Conservation (phyloP, 257 asterid genomes). For the Solanum megistacrolobum region DNA sequence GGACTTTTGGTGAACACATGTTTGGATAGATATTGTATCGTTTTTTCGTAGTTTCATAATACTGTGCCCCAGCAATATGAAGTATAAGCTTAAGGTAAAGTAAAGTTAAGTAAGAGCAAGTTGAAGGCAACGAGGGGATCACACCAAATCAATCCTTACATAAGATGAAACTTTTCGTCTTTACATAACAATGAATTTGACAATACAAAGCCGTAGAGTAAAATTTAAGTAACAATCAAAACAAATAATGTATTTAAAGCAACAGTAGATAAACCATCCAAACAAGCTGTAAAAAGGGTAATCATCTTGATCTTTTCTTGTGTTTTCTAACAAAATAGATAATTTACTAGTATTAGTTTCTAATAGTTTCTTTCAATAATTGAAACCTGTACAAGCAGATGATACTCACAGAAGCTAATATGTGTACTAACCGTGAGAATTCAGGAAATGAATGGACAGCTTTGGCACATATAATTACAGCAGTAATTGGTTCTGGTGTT, state of each 20-base stretch:
- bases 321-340: background rate
- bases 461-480: conserved; percentile 67
- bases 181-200: background rate
- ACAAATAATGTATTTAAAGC: background rate
- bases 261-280: background rate
- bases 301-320: background rate
- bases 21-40: background rate
- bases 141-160: background rate
- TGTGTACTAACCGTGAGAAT: background rate
- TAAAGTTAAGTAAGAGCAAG: background rate
- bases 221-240: background rate
- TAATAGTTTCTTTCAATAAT: background rate
- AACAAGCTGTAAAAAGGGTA: background rate
- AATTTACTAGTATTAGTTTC: background rate
- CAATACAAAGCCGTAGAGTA: background rate
- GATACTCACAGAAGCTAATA: background rate
- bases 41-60: background rate
- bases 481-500: conserved; percentile 72
- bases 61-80: background rate
- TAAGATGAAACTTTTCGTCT: background rate
- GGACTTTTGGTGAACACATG: background rate
- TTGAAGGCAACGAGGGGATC: background rate
- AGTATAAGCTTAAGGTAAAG: background rate
- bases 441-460: conserved; percentile 68
- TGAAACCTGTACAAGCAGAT: background rate